Percentiles rank a stretch among this genome's conserved stretches.
Conservation (phyloP, 2,329 filamentous ascomycete genomes). For the Aspergillus hortae region DNA sequence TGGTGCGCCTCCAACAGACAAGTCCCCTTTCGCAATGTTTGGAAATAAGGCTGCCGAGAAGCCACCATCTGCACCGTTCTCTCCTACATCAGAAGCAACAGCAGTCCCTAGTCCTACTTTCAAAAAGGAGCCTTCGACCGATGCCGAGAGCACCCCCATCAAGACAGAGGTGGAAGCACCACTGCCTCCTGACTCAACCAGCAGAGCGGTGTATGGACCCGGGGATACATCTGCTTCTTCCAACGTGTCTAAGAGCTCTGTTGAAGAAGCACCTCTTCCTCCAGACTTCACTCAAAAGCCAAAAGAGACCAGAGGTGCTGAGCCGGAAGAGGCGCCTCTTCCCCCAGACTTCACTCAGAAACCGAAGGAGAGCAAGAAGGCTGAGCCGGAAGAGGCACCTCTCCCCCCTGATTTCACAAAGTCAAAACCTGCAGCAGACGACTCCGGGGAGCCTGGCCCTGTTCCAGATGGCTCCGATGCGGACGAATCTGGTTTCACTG, state of each 20-base stretch:
- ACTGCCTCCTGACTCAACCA: constrained; percentile 47
- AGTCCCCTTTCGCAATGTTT: constrained; percentile 30
- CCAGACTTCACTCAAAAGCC: constrained; percentile 23
- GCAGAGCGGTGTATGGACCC: constrained; percentile 42
- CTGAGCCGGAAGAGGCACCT: constrained; percentile 19
- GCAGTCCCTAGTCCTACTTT: constrained; percentile 25
- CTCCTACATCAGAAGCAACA: constrained; percentile 32
- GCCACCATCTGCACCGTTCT: constrained; percentile 22
- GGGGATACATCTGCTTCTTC: constrained; percentile 49
- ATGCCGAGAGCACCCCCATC: constrained; percentile 28
- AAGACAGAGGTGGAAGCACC: constrained; percentile 27
- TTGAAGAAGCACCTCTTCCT: constrained; percentile 39
- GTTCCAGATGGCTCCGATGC: constrained; percentile 26
- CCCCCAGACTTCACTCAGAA: constrained; percentile 26
- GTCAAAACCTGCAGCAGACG: background rate
- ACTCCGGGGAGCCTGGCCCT: background rate
- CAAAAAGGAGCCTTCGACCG: constrained; percentile 31
- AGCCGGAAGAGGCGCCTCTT: constrained; percentile 20
- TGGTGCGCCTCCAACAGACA: constrained; percentile 22
- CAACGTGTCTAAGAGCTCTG: constrained; percentile 38
- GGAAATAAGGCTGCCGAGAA: constrained; percentile 24
- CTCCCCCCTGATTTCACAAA: constrained; percentile 22
- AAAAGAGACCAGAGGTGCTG: background rate
- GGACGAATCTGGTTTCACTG: constrained; percentile 38
- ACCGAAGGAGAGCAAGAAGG: no score